A percentile compares a stretch with the other conserved stretches of the same genome.
Conservation (phyloP, 495 filamentous ascomycete genomes). For the Chaetomidium leptoderma region DNA sequence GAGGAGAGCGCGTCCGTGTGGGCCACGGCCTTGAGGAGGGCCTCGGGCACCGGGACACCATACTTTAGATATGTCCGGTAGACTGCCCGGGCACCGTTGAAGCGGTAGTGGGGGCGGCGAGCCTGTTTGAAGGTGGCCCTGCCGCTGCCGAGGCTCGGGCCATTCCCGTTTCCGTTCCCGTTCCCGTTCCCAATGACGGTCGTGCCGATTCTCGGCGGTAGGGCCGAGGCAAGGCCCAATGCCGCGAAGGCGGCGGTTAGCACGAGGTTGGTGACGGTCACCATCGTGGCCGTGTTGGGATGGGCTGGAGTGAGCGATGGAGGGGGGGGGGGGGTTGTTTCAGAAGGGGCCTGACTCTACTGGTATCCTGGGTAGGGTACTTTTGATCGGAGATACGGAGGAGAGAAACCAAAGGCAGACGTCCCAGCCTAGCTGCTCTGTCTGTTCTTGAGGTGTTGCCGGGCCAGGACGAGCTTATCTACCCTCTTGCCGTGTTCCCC, state of each 20-base stretch:
- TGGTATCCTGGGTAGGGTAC: too few species aligned
- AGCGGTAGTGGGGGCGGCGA: slow-evolving; percentile 44
- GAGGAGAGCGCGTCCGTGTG: slow-evolving; percentile 22
- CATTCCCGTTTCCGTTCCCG: not conserved
- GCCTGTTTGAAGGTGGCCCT: slow-evolving; percentile 50
- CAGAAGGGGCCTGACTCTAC: not conserved
- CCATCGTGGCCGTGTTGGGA: slow-evolving; percentile 10
- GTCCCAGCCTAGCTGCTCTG: not conserved
- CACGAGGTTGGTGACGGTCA: slow-evolving; percentile 21
- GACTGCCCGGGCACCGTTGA: slow-evolving; percentile 51
- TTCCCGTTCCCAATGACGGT: slow-evolving; percentile 14
- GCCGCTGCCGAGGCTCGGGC: slow-evolving; percentile 8
- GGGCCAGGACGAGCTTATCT: slow-evolving; percentile 17
- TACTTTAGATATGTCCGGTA: slow-evolving; percentile 61
- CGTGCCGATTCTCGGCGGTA: slow-evolving; percentile 31
- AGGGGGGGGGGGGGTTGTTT: too few species aligned
- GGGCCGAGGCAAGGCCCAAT: slow-evolving; percentile 25
- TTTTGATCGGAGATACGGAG: not conserved
- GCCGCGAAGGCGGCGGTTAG: slow-evolving; percentile 22
- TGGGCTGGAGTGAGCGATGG: not conserved
- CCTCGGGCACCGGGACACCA: slow-evolving; percentile 39
- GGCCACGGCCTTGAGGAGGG: slow-evolving; percentile 37
- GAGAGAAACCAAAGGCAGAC: not conserved
- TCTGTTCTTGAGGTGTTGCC: not conserved
- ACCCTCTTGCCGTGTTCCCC: not conserved